Base-by-base conservation (phyloP, 2,329 filamentous ascomycete species). In the Zymoseptoria passerinii region DNA sequence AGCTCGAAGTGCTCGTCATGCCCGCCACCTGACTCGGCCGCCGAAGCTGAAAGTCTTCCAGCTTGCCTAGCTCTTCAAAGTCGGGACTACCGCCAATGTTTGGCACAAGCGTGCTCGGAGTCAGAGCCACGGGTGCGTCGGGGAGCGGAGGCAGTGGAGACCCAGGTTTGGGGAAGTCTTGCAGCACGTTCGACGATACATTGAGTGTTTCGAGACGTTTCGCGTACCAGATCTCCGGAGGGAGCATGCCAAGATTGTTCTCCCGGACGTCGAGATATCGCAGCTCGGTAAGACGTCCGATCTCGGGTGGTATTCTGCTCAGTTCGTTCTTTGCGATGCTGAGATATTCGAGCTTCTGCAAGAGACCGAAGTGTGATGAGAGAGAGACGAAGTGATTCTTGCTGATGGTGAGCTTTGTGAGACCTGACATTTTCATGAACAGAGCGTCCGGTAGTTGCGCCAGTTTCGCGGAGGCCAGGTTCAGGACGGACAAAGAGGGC, bases 221-320 rank as follows among this genome's bases (percentile, higher is more conserved):
- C 54, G 92, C 92, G 80, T 90, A 92, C 94, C 94, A 99, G n/a
- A 99, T 81, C 70, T 99, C 94, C 70, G 89, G 84, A 1, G 94
- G 94, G 29, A 99, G 78, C 68, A 87, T 88, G 64, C 87, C 88
- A 58, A 99, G 82, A 69, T 97, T 99, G 77, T 97, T 99, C 70
- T 94, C 90, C 63, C 92, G 84, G 18, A 97, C 82, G 70, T 99
- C 92, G 48, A 99, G 79, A 62, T 91, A 87, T 55, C 85, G 87
- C 61, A 99, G 79, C 72, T 97, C 92, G 0, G 81, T 83, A 23
- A 99, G 80, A 63, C 89, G 92, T 4, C 94, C 94, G 64, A 99
- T 90, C 65, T 96, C 91, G 0, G 88, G 75, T 3, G 94, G 94
- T 28, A 99, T 77, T 65, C 89, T 86, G 60, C 87, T 89, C 3